Base-by-base conservation (phyloP, 495 filamentous ascomycete species). In the Glarea lozoyensis region DNA sequence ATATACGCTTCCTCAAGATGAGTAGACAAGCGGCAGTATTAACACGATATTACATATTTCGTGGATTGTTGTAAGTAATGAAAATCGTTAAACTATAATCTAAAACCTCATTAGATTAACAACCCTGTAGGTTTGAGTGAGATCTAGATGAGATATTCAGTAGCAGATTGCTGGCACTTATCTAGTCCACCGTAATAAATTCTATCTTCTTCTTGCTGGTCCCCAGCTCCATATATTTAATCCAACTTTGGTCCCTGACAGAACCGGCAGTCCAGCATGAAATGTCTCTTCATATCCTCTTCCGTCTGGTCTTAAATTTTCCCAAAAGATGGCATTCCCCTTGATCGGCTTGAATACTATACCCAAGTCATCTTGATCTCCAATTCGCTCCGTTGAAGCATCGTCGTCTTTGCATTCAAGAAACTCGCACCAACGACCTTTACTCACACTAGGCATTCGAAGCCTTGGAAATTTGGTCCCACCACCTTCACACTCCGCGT, bases 401-500 rank as follows among this genome's bases (percentile, higher is more conserved):
- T 41, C 33, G 12, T 48, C 43, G 7, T 34, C 23, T 2, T 45
- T 40, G 40, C 62, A 66, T 18, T 64, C 63, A 7, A 65, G 13
- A 44, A 60, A 61, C 38, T 52, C 40, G 46, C 65, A 66, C 60
- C 60, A 60, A 20, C 45, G 41, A 7, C 44, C 44, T 2, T 38
- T 48, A 20, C 22, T 20, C 13, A 31, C 23, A 34, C 40, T 30
- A 2, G 49, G 49, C 17, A 67, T 57, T 17, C 21, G 43, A 0
- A 56, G 25, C 25, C 53, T 46, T 16, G 76, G 76, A 44, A 81
- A 81, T 52, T 78, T 67, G 20, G 76, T 81, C 4, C 78, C 79
- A 0, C 78, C 79, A 0, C 79, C 75, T n/a, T 60, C 59, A 51
- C 76, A 79, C 30, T 75, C 62, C 1, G 61, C 74, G 11, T 64